phyloP scores from a whole-genome alignment of 2,329 filamentous ascomycete species.

The Parastagonospora avenae region DNA sequence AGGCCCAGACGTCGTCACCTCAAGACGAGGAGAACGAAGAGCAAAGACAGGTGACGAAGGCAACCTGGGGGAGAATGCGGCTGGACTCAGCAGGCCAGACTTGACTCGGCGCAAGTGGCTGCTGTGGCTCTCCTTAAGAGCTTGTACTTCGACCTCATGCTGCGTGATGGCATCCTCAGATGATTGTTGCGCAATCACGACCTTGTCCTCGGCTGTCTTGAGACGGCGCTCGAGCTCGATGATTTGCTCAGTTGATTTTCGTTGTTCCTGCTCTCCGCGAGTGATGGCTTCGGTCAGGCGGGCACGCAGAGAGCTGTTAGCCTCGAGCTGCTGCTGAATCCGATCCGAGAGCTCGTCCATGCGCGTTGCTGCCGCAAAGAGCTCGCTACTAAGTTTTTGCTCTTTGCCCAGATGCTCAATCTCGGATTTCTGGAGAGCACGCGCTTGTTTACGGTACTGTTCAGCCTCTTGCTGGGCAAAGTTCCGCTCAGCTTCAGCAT shows the following conservation, averaged over 20 bases:
- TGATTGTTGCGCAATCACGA: constrained; percentile 80
- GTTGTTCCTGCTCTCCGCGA: constrained; percentile 83
- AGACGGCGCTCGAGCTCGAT: constrained; percentile 81
- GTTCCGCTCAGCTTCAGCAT: constrained; percentile 74
- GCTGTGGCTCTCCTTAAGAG: constrained; percentile 77
- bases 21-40: constrained; percentile 63
- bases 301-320: constrained; percentile 74
- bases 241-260: constrained; percentile 79
- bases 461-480: constrained; percentile 70
- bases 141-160: constrained; percentile 83
- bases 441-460: constrained; percentile 66
- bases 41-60: constrained; percentile 67
- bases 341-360: constrained; percentile 80
- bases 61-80: constrained; percentile 62
- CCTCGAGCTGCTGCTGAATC: constrained; percentile 79
- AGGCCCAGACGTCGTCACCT: constrained; percentile 65
- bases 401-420: constrained; percentile 63
- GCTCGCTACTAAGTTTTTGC: constrained; percentile 68
- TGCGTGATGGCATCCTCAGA: constrained; percentile 82
- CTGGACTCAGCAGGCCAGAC: constrained; percentile 53
- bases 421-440: constrained; percentile 62
- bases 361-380: constrained; percentile 73
- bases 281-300: constrained; percentile 80
- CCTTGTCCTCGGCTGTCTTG: constrained; percentile 79
- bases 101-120: constrained; percentile 77